Percentiles rank a stretch among this genome's conserved stretches.
Conservation (phyloP, 331 rosid genomes). For the Ulmus americana region DNA sequence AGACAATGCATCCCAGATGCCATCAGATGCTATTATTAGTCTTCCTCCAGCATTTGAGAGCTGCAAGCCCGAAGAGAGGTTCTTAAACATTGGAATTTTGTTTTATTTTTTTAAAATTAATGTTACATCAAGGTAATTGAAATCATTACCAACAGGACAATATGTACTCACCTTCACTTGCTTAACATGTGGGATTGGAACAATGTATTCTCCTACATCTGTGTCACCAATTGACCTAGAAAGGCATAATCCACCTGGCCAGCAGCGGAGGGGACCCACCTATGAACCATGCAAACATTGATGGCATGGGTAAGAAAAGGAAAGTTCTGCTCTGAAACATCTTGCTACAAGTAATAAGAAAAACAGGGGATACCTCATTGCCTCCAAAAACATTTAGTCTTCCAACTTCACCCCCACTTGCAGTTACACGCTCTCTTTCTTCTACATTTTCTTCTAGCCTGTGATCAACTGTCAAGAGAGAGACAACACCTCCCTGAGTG, state of each 20-base stretch:
- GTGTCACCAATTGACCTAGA: constrained; percentile 98
- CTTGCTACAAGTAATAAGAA: constrained; percentile 5
- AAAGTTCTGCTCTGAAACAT: background rate
- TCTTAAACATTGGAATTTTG: constrained; percentile 15
- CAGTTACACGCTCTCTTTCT: constrained; percentile 97
- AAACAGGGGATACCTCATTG: constrained; percentile 53
- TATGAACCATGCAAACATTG: constrained; percentile 23
- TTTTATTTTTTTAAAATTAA: too few species aligned
- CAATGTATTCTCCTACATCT: constrained; percentile 93
- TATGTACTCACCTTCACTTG: constrained; percentile 77
- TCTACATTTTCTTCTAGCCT: constrained; percentile 92
- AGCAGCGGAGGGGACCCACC: constrained; percentile 99
- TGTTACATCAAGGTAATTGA: background rate
- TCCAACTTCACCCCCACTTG: constrained; percentile 99
- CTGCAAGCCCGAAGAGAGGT: constrained; percentile 34
- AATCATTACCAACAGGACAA: constrained; percentile 7
- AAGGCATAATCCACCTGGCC: constrained; percentile 99
- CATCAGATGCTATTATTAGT: constrained; percentile 96
- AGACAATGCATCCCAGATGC: constrained; percentile 95
- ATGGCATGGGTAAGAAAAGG: constrained; percentile 1
- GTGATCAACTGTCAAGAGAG: constrained; percentile 94
- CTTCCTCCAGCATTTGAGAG: constrained; percentile 94
- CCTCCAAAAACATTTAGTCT: constrained; percentile 92
- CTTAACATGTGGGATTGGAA: constrained; percentile 95
- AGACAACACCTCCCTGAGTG: constrained; percentile 89